These are phyloP conservation scores for Alternaria panax DNA, from an alignment of 2,329 filamentous ascomycete genomes.

Conservation along the genomic window DNA sequence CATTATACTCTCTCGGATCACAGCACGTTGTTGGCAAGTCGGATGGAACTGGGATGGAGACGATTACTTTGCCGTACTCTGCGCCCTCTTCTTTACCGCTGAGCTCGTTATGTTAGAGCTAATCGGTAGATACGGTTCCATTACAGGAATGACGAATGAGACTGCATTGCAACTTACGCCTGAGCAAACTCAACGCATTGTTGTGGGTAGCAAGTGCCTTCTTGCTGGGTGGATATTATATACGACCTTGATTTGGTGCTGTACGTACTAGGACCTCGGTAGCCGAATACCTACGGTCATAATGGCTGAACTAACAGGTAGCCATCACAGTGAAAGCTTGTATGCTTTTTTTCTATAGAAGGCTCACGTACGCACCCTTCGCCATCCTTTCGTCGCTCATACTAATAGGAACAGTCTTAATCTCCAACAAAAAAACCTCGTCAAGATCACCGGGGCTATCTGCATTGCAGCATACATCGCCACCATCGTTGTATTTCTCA, in stretches of 20 bases:
- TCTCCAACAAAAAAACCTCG: constrained; percentile 11
- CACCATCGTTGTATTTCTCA: constrained; percentile 11
- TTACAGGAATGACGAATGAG: constrained; percentile 18
- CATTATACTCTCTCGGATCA: constrained; percentile 11
- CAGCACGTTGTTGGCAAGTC: constrained; percentile 10
- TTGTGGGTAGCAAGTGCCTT: constrained; percentile 17
- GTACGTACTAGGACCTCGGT: constrained; percentile 10
- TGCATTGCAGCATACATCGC: constrained; percentile 10
- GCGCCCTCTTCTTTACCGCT: constrained; percentile 15
- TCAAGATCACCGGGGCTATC: constrained; percentile 13
- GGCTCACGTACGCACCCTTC: constrained; percentile 12
- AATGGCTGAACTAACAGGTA: neutral
- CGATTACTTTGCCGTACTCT: constrained; percentile 17
- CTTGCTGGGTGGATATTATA: constrained; percentile 19
- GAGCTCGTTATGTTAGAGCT: constrained; percentile 17
- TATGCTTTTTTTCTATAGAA: constrained; percentile 20
- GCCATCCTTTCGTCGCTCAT: neutral
- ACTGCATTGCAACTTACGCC: constrained; percentile 10
- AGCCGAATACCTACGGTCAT: neutral
- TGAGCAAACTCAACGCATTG: constrained; percentile 8
- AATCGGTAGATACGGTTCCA: constrained; percentile 15
- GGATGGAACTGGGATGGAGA: constrained; percentile 18
- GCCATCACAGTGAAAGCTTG: constrained; percentile 14
- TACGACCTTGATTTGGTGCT: constrained; percentile 18
- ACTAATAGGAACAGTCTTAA: constrained; percentile 9